These are phyloP conservation scores for Lasiodiplodia gonubiensis DNA, from an alignment of 2,329 filamentous ascomycete species.

Conservation along the genomic window DNA sequence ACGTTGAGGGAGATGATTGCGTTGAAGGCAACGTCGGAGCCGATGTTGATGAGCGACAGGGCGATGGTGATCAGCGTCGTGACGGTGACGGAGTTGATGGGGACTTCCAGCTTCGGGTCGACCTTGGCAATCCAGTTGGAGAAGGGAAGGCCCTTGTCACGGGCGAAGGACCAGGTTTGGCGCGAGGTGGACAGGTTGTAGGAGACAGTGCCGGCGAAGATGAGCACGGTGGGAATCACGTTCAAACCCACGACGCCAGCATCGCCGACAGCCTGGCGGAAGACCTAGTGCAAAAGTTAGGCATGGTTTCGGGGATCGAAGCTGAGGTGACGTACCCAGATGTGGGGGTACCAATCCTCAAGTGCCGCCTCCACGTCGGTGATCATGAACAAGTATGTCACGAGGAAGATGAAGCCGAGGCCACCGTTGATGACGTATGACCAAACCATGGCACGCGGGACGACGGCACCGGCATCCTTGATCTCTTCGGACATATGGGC, in stretches of 20 bases:
- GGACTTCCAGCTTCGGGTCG: constrained; percentile 29
- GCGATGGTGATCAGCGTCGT: constrained; percentile 37
- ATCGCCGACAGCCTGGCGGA: constrained; percentile 28
- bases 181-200: constrained; percentile 31
- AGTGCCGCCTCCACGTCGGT: constrained; percentile 25
- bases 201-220: constrained; percentile 30
- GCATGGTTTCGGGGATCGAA: too few species aligned
- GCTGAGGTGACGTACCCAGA: background rate
- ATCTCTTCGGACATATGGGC: constrained; percentile 31
- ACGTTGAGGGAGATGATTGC: constrained; percentile 35
- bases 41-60: constrained; percentile 55
- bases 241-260: constrained; percentile 28
- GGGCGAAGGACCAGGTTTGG: constrained; percentile 33
- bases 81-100: constrained; percentile 29
- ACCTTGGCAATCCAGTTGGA: constrained; percentile 29
- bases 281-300: background rate
- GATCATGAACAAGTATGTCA: constrained; percentile 34
- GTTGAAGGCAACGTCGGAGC: constrained; percentile 50
- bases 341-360: constrained; percentile 22
- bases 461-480: constrained; percentile 29
- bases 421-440: constrained; percentile 31
- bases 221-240: constrained; percentile 30
- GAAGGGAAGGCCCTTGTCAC: constrained; percentile 32
- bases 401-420: constrained; percentile 30
- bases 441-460: constrained; percentile 31